Percentiles rank a stretch among this genome's conserved stretches.
phyloP scores from a whole-genome alignment of 192 early-diverging fungal species.

The Coemansia sp. region DNA sequence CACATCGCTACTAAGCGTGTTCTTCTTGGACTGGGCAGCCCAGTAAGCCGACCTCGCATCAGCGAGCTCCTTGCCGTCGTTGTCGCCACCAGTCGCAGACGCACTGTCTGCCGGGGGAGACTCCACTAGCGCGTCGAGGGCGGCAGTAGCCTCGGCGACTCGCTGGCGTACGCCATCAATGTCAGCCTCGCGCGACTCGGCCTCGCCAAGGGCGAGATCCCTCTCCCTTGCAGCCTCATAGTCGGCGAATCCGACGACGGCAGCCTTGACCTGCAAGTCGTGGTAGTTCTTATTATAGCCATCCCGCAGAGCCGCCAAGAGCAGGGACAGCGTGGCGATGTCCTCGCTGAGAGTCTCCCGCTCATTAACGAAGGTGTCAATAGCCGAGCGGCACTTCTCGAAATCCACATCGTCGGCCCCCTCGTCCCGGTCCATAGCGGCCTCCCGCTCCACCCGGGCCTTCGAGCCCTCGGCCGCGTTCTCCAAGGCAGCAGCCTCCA shows the following conservation, averaged over 20 bases:
- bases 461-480: conserved; percentile 32
- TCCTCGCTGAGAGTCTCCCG: conserved; percentile 26
- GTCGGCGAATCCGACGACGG: conserved; percentile 46
- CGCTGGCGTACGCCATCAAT: conserved; percentile 22
- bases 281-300: conserved; percentile 61
- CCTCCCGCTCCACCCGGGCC: conserved; percentile 27
- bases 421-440: conserved; percentile 20
- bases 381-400: conserved; percentile 19
- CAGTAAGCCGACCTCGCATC: conserved; percentile 23
- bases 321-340: conserved; percentile 3
- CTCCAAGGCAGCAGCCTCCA: conserved; percentile 34
- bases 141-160: conserved; percentile 15
- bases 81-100: background rate
- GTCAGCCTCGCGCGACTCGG: conserved; percentile 12
- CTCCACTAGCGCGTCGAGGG: background rate
- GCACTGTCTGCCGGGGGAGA: background rate
- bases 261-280: conserved; percentile 56
- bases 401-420: conserved; percentile 30
- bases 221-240: conserved; percentile 24
- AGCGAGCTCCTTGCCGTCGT: conserved; percentile 8
- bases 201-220: conserved; percentile 3
- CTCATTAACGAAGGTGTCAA: conserved; percentile 27
- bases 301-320: conserved; percentile 33
- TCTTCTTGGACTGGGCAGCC: conserved; percentile 16
- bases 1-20: conserved; percentile 33